These are phyloP conservation scores for Wallacemonas rigidus DNA, from an alignment of 208 protist genomes.

Conservation along the genomic window DNA sequence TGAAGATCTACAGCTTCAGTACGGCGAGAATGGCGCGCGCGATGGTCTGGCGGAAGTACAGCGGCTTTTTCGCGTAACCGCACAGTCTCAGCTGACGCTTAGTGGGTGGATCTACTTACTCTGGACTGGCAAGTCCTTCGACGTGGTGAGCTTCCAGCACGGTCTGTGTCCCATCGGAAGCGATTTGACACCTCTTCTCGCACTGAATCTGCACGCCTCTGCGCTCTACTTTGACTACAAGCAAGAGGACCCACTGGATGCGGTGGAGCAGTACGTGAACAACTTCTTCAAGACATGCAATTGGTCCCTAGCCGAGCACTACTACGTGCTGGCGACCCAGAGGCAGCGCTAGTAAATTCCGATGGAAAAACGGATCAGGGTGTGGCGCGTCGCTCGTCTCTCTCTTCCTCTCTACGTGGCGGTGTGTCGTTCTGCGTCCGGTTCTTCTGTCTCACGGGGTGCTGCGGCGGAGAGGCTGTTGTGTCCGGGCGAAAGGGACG, in stretches of 20 bases:
- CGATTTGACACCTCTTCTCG: constrained; percentile 76
- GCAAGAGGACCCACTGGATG: constrained; percentile 9
- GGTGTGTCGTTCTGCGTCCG: too few species aligned
- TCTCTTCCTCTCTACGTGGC: too few species aligned
- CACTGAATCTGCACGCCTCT: constrained; percentile 74
- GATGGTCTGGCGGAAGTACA: constrained; percentile 70
- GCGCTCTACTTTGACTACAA: constrained; percentile 69
- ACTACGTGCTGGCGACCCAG: constrained; percentile 50
- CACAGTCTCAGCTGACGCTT: constrained; percentile 52
- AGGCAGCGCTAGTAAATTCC: constrained; percentile 1
- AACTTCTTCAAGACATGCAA: constrained; percentile 92
- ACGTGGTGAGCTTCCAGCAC: constrained; percentile 78
- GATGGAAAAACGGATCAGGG: too few species aligned
- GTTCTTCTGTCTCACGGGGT: too few species aligned
- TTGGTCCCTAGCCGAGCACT: constrained; percentile 68
- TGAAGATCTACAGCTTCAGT: constrained; percentile 79
- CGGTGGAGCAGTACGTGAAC: constrained; percentile 63
- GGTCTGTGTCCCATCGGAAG: constrained; percentile 75
- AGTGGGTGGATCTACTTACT: constrained; percentile 87
- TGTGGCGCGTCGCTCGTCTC: too few species aligned
- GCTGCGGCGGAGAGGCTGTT: too few species aligned
- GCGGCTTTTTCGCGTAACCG: constrained; percentile 46
- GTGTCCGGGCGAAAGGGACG: too few species aligned
- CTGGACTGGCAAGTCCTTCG: constrained; percentile 80
- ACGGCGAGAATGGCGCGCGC: constrained; percentile 53